phyloP scores from a whole-genome alignment of 2,329 filamentous ascomycete species.

The Amylocarpus encephaloides region DNA sequence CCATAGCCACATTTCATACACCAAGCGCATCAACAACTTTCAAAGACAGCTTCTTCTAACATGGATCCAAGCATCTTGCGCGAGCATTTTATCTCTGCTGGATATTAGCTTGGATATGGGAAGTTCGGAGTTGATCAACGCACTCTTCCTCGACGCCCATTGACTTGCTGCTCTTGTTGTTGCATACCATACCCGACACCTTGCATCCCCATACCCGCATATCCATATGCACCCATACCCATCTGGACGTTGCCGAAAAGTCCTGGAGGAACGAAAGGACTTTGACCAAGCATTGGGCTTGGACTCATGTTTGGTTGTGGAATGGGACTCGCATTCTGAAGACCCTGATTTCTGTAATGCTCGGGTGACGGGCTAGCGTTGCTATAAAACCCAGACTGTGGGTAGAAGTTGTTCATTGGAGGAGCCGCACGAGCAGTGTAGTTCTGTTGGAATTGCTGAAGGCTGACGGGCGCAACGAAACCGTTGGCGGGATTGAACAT shows the following conservation, averaged over 20 bases:
- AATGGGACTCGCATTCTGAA: slow-evolving; percentile 47
- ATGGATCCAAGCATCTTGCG: background rate
- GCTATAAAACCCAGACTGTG: slow-evolving; percentile 49
- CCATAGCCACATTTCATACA: slow-evolving; percentile 9
- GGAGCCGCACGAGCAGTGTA: slow-evolving; percentile 48
- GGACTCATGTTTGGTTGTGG: slow-evolving; percentile 35
- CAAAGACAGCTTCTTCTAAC: slow-evolving; percentile 3
- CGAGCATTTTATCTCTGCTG: slow-evolving; percentile 12
- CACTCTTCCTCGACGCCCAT: slow-evolving; percentile 53
- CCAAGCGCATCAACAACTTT: background rate
- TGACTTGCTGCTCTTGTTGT: slow-evolving; percentile 53
- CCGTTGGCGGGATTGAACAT: slow-evolving; percentile 45
- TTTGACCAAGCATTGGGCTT: slow-evolving; percentile 34
- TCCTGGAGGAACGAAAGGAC: slow-evolving; percentile 44
- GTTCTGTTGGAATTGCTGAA: slow-evolving; percentile 54
- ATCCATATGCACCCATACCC: slow-evolving; percentile 39
- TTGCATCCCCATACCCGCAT: slow-evolving; percentile 43
- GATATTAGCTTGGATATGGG: slow-evolving; percentile 7
- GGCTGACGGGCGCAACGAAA: slow-evolving; percentile 44
- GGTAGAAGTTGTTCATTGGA: slow-evolving; percentile 52
- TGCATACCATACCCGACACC: slow-evolving; percentile 46
- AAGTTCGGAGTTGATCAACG: slow-evolving; percentile 10
- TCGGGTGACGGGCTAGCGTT: slow-evolving; percentile 44
- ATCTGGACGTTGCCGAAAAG: slow-evolving; percentile 40
- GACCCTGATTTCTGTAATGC: slow-evolving; percentile 48